Base-by-base conservation (phyloP, 2,329 filamentous ascomycete species). In the Diplodia corticola region DNA sequence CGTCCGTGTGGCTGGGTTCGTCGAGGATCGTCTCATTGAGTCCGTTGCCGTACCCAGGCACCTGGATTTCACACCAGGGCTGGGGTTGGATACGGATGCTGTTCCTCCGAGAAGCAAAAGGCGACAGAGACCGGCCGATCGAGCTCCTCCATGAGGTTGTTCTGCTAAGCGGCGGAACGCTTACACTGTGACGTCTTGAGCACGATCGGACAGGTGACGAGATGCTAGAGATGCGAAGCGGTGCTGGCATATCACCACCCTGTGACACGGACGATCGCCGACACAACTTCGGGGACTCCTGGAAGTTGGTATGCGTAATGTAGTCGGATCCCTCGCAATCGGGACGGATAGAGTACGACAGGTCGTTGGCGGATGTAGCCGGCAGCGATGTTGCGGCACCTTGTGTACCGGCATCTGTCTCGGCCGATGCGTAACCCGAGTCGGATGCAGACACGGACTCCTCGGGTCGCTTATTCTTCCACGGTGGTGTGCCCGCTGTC, bases 271-370 rank as follows among this genome's bases (percentile, higher is more conserved):
- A 74, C 10, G 69, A 65, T 72, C 77, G 69, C 69, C 72, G 64
- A 70, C 74, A 71, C 33, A 64, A 26, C 22, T 68, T 63, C 22
- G 67, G 69, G 2, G 70, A 69, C 22, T 44, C 30, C 48, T 69
- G 61, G 26, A 44, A 67, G 51, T 71, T 61, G 15, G 69, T 73
- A 46, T 71, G 71, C 3, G 71, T 72, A 40, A 78, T 76, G 59
- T 78, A 79, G 57, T 77, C 78, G 46, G 80, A 77, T 24, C 75
- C 77, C 60, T 82, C 78, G 67, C 81, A 83, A 57, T 83, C 81
- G 2, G 81, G 65, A 15, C 46, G 28, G 7, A 67, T 64, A 10
- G 37, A 33, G 35, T 57, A 67, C 9, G 64, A 46, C 10, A 24
- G 10, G 3, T 24, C 50, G 24, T 24, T 57, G 35, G 48, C 37